A percentile compares a stretch with the other conserved stretches of the same genome.
Evolutionary conservation across 305 asterid genomes (phyloP).

Genomic region (Nicotiana rustica): DNA sequence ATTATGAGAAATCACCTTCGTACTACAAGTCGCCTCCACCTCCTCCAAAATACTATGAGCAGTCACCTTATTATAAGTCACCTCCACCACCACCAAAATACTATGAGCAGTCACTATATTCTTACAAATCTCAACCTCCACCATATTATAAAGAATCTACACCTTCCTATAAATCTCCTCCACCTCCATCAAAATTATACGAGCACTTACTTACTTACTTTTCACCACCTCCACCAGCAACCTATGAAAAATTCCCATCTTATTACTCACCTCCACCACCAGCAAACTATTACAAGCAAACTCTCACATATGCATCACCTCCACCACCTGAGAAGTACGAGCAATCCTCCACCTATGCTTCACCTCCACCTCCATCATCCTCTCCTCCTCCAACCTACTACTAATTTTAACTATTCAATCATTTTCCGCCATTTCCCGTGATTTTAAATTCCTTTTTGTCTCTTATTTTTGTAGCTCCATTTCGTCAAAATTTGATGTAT

Average conservation of each 20-base stretch:
- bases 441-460: background rate
- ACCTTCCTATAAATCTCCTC: background rate
- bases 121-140: background rate
- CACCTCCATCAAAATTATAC: background rate
- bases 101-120: too few species aligned
- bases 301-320: too few species aligned
- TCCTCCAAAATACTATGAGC: background rate
- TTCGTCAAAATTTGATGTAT: background rate
- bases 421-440: background rate
- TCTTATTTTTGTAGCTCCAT: background rate
- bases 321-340: background rate
- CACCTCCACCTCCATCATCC: background rate
- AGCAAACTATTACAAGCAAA: too few species aligned
- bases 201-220: too few species aligned
- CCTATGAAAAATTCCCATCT: too few species aligned
- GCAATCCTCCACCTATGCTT: background rate
- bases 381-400: background rate
- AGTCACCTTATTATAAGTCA: background rate
- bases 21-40: slow-evolving; percentile 1
- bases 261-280: too few species aligned
- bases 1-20: background rate
- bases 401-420: background rate
- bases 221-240: too few species aligned
- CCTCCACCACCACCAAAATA: too few species aligned
- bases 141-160: background rate